These are phyloP conservation scores for Vickermania spadyakhi DNA, from an alignment of 208 protist genomes.

Conservation along the genomic window DNA sequence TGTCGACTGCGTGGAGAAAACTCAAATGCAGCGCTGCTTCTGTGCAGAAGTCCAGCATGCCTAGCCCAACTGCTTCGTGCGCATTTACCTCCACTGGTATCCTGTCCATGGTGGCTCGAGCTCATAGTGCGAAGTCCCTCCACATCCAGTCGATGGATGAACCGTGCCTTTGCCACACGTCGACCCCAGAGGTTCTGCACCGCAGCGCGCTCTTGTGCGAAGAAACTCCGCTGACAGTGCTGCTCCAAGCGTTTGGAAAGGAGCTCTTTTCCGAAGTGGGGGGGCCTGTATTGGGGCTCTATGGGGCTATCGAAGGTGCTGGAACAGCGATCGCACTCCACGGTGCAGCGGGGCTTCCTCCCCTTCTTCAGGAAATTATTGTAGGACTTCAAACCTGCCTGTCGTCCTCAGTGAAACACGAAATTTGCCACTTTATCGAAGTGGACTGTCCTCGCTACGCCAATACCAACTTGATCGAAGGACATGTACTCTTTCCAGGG, in stretches of 20 bases:
- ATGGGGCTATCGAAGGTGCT: slow-evolving; percentile 37
- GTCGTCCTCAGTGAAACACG: slow-evolving; percentile 39
- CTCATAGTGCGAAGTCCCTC: neutral
- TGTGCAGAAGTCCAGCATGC: slow-evolving; percentile 11
- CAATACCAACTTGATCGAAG: slow-evolving; percentile 49
- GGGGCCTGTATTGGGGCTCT: slow-evolving; percentile 29
- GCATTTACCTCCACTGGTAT: slow-evolving; percentile 3
- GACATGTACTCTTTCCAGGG: slow-evolving; percentile 20
- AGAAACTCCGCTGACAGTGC: slow-evolving; percentile 10
- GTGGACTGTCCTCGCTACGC: slow-evolving; percentile 69
- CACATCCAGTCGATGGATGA: neutral
- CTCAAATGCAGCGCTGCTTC: slow-evolving; percentile 18
- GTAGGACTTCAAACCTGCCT: slow-evolving; percentile 19
- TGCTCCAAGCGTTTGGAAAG: slow-evolving; percentile 17
- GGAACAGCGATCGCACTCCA: slow-evolving; percentile 32
- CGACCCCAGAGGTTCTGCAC: slow-evolving; percentile 4
- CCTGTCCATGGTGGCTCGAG: slow-evolving; percentile 11
- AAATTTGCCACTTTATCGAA: slow-evolving; percentile 49
- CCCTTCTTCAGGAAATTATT: slow-evolving; percentile 18
- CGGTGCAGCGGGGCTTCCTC: slow-evolving; percentile 41
- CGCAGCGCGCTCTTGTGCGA: slow-evolving; percentile 6
- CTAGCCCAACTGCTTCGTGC: slow-evolving; percentile 2
- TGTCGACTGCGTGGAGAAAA: slow-evolving; percentile 17
- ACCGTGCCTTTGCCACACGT: slow-evolving; percentile 3
- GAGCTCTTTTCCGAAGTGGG: slow-evolving; percentile 9